Evolutionary conservation across 2,329 filamentous ascomycete species (phyloP).

Genomic region (Alternaria triticimaculans): DNA sequence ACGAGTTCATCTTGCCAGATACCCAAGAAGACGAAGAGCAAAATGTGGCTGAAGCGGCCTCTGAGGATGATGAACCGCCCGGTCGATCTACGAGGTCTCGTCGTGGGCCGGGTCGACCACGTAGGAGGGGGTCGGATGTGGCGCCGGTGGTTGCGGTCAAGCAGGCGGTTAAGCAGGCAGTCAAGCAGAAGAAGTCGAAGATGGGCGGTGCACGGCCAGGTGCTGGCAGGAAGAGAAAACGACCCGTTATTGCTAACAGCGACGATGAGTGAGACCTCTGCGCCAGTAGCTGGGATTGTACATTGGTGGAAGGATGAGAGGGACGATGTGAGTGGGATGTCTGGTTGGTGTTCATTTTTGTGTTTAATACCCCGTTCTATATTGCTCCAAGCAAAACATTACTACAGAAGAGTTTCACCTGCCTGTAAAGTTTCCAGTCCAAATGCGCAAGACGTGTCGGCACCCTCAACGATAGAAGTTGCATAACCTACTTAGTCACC

Average conservation of each 20-base stretch:
- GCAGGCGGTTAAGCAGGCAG: not conserved
- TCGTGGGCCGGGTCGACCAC: not conserved
- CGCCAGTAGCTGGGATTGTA: not conserved
- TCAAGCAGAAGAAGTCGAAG: conserved; percentile 4
- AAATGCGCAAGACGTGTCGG: not conserved
- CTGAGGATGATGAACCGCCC: not conserved
- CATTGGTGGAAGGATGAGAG: not conserved
- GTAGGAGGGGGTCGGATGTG: not conserved
- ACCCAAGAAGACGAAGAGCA: not conserved
- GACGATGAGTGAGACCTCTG: conserved; percentile 17
- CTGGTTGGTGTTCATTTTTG: not conserved
- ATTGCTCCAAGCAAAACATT: not conserved
- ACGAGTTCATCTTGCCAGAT: conserved; percentile 7
- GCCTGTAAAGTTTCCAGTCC: not conserved
- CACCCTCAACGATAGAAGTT: not conserved
- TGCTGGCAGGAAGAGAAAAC: conserved; percentile 21
- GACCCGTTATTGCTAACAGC: conserved; percentile 17
- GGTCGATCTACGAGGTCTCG: not conserved
- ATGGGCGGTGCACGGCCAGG: conserved; percentile 10
- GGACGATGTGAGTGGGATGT: not conserved
- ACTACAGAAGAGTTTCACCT: not conserved
- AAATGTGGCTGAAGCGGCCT: not conserved
- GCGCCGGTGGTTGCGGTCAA: conserved; percentile 3
- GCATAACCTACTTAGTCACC: not conserved
- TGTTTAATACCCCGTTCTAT: not conserved